Conservation (phyloP, 1,139 yeast species). For the Magnusiomyces suaveolens region DNA sequence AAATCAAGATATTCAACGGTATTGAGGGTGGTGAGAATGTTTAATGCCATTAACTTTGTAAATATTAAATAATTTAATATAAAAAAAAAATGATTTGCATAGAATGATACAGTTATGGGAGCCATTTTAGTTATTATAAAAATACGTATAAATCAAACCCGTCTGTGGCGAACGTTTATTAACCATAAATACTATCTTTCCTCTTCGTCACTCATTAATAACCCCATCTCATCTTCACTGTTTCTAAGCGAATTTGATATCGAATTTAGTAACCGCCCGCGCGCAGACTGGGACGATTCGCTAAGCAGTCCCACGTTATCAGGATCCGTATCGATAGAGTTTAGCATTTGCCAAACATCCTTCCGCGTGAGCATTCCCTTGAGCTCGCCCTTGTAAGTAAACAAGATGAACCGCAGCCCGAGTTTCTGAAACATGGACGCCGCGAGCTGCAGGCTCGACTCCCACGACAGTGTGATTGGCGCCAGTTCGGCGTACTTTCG, state of each 20-base stretch:
- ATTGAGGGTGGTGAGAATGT: too few species aligned
- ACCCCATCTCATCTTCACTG: slow-evolving; percentile 12
- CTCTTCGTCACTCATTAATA: slow-evolving; percentile 12
- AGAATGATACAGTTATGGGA: too few species aligned
- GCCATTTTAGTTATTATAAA: too few species aligned
- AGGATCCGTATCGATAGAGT: slow-evolving; percentile 13
- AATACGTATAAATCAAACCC: too few species aligned
- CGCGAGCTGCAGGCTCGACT: slow-evolving; percentile 37
- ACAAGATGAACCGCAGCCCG: slow-evolving; percentile 44
- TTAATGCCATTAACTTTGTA: too few species aligned
- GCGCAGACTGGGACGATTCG: slow-evolving; percentile 9
- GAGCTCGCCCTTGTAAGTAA: slow-evolving; percentile 39
- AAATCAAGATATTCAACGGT: too few species aligned
- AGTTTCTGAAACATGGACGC: slow-evolving; percentile 43
- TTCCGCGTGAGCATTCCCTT: slow-evolving; percentile 59
- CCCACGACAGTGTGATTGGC: slow-evolving; percentile 26
- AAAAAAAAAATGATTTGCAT: too few species aligned
- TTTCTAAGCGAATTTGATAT: slow-evolving; percentile 13
- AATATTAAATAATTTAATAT: too few species aligned
- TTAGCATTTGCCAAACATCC: slow-evolving; percentile 47
- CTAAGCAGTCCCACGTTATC: slow-evolving; percentile 9
- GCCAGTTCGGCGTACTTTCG: slow-evolving; percentile 25
- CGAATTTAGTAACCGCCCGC: slow-evolving; percentile 13
- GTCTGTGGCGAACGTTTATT: too few species aligned
- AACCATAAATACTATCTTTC: too few species aligned